Evolutionary conservation across 2,329 filamentous ascomycete genomes (phyloP), one percentile per base, ranked within the genome.

Genomic region (Aureobasidium lini): DNA sequence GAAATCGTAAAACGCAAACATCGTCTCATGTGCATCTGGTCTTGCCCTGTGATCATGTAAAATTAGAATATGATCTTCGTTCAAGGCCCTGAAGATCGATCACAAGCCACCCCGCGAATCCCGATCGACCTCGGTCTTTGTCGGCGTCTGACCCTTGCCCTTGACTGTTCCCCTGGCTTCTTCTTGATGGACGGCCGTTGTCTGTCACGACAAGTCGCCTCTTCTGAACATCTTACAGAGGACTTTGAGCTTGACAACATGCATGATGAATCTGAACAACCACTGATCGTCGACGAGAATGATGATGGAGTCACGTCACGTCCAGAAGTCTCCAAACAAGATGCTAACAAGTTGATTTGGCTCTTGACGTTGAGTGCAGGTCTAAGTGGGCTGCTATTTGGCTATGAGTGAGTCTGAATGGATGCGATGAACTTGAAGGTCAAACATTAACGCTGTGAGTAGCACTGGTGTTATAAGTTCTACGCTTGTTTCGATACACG

Each of bases 381-480:
- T 4, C 76, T 85, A 13, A 81, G 77, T 53, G 82, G 82, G 3
- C 70, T 85, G 13, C 69, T 85, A 15, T 85, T 85, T 71, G 83
- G 83, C 59, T 85, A 84, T 66, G 83, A 85, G 56, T 59, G 16
- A 42, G 56, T 42, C 11, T 4, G 5, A 11, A 44, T n/a, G 3
- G 2, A 39, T 5, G 15, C 10, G 9, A 23, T n/a, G 10, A 11
- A 9, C 5, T 9, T 29, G 1, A 23, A 2, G 28, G 10, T 15
- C 37, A 1, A 9, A 28, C 18, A n/a, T 23, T 56, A 3, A 8
- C 10, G 9, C 8, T 31, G 23, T 9, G 11, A 32, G 18, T 16
- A 73, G 79, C 66, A 85, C 83, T 37, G 83, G 82, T 37, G 81
- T 85, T 15, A 84, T 85, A 59, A 83, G 80, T 37, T 82, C 81